Evolutionary conservation across 805 yeast species (phyloP).

Genomic region (Candida sanyiensis): DNA sequence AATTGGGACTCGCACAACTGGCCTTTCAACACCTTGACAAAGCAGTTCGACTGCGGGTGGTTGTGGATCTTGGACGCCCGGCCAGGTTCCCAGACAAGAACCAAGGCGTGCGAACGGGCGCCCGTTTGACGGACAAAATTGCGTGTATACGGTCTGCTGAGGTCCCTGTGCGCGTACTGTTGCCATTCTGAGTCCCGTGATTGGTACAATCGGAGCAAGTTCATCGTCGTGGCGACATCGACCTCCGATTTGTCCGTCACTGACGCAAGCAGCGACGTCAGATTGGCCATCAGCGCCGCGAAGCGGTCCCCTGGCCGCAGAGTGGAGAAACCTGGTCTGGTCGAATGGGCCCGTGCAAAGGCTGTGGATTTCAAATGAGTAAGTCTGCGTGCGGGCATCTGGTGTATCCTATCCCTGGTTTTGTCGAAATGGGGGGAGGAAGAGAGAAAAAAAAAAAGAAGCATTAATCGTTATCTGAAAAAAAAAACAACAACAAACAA

Average conservation of each 20-base stretch:
- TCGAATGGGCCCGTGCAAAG: too few species aligned
- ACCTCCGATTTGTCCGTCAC: conserved; percentile 6
- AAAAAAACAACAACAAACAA: too few species aligned
- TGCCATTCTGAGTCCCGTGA: conserved; percentile 38
- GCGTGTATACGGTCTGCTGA: conserved; percentile 34
- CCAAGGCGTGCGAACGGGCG: conserved; percentile 37
- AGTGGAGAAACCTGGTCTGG: too few species aligned
- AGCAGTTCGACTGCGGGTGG: conserved; percentile 45
- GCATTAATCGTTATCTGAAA: too few species aligned
- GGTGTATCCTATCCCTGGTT: too few species aligned
- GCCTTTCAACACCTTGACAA: conserved; percentile 40
- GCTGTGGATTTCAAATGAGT: too few species aligned
- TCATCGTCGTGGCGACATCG: conserved; percentile 11
- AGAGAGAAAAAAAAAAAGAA: too few species aligned
- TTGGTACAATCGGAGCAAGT: conserved; percentile 23
- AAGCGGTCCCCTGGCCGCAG: conserved; percentile 7
- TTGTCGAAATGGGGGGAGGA: too few species aligned
- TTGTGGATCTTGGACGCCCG: conserved; percentile 41
- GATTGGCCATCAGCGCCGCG: conserved; percentile 8
- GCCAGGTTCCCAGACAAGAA: conserved; percentile 43
- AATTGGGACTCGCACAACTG: conserved; percentile 14
- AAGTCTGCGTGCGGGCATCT: too few species aligned
- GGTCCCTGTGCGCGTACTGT: conserved; percentile 36
- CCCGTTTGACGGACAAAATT: conserved; percentile 33
- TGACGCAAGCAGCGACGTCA: conserved; percentile 1